These are phyloP conservation scores for Teunomyces atbi DNA, from an alignment of 805 yeast species.

Conservation along the genomic window DNA sequence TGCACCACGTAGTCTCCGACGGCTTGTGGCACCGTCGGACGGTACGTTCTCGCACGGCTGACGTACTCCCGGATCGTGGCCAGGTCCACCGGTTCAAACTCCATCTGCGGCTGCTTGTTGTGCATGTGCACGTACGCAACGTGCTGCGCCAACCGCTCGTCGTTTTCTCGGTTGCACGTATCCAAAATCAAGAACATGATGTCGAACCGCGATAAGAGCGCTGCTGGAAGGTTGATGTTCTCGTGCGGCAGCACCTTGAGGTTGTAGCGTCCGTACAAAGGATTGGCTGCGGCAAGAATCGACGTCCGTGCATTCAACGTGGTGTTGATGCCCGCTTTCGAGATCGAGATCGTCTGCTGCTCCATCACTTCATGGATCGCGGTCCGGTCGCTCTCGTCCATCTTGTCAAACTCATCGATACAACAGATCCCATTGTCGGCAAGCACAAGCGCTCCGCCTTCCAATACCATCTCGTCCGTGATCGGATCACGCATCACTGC, in stretches of 20 bases:
- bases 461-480: constrained; percentile 97
- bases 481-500: constrained; percentile 99
- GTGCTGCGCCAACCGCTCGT: constrained; percentile 85
- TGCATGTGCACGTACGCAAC: constrained; percentile 96
- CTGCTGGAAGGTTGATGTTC: constrained; percentile 95
- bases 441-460: constrained; percentile 95
- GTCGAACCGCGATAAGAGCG: constrained; percentile 92
- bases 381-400: constrained; percentile 96
- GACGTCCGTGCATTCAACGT: constrained; percentile 94
- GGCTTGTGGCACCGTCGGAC: constrained; percentile 81
- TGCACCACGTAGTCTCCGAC: constrained; percentile 86
- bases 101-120: constrained; percentile 78
- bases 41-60: constrained; percentile 75
- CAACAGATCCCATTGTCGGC: constrained; percentile 99
- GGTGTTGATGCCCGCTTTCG: constrained; percentile 97
- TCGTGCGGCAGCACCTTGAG: constrained; percentile 88
- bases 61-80: constrained; percentile 82
- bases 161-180: constrained; percentile 73
- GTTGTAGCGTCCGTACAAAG: constrained; percentile 91
- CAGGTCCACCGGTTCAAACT: constrained; percentile 74
- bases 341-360: constrained; percentile 95
- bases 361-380: constrained; percentile 99
- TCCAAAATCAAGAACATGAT: constrained; percentile 83
- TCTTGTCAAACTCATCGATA: constrained; percentile 97
- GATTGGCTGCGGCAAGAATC: constrained; percentile 97